Conservation (phyloP, 768 basidiomycete species). For the Boletellus emodensis region DNA sequence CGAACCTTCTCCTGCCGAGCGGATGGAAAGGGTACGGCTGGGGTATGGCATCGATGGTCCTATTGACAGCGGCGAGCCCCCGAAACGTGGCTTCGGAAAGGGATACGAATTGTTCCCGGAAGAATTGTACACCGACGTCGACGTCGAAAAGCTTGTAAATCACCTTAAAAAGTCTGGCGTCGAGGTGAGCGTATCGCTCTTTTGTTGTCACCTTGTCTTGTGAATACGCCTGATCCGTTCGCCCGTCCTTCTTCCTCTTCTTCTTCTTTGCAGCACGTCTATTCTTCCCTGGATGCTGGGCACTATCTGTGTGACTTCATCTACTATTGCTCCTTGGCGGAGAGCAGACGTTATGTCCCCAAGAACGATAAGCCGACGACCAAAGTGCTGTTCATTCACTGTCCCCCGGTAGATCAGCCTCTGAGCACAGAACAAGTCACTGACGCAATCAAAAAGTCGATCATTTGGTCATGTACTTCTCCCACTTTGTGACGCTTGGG, state of each 20-base stretch:
- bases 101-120: conserved; percentile 35
- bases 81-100: conserved; percentile 34
- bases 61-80: conserved; percentile 27
- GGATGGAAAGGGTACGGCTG: conserved; percentile 28
- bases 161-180: conserved; percentile 31
- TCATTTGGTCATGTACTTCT: conserved; percentile 52
- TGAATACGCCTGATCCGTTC: conserved; percentile 6
- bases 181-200: conserved; percentile 24
- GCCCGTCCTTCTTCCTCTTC: too few relatives aligned
- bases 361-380: conserved; percentile 31
- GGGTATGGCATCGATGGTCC: conserved; percentile 27
- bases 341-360: conserved; percentile 45
- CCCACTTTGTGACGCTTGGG: conserved; percentile 13
- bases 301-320: conserved; percentile 76
- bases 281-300: conserved; percentile 71
- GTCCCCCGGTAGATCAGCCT: conserved; percentile 64
- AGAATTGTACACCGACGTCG: conserved; percentile 35
- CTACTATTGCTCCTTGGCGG: conserved; percentile 73
- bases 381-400: conserved; percentile 66
- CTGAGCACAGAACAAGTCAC: conserved; percentile 64
- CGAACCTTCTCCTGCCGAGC: conserved; percentile 23
- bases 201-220: background rate
- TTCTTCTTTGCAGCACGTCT: conserved; percentile 48
- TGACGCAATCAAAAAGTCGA: conserved; percentile 56
- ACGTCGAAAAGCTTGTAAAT: conserved; percentile 35